phyloP scores from a whole-genome alignment of 2,329 filamentous ascomycete species.

The Rutstroemia sp. region DNA sequence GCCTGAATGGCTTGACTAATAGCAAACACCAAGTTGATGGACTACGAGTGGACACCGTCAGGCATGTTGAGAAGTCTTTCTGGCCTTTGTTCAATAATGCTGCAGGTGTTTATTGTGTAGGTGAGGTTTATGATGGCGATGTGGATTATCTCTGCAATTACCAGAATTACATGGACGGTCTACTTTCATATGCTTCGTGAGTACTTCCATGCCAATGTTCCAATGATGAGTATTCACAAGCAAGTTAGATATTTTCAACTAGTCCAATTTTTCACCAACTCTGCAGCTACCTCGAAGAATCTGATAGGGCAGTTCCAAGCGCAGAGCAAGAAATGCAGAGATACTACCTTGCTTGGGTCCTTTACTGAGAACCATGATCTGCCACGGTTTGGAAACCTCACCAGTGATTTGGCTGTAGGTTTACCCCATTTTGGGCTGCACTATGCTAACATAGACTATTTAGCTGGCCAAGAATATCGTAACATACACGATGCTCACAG shows the following conservation, averaged over 20 bases:
- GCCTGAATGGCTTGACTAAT: not conserved
- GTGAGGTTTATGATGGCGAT: slow-evolving; percentile 52
- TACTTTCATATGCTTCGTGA: slow-evolving; percentile 33
- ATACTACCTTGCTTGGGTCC: slow-evolving; percentile 31
- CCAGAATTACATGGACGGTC: slow-evolving; percentile 44
- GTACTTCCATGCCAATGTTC: not conserved
- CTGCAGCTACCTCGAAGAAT: slow-evolving; percentile 6
- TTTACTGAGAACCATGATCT: slow-evolving; percentile 38
- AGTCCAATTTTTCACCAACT: slow-evolving; percentile 14
- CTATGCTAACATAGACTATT: not conserved
- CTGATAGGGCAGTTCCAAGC: slow-evolving; percentile 9
- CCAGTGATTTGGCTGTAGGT: slow-evolving; percentile 12
- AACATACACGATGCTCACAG: slow-evolving; percentile 39
- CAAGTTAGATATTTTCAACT: not conserved
- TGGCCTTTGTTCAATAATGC: slow-evolving; percentile 44
- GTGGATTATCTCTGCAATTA: slow-evolving; percentile 48
- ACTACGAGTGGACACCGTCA: slow-evolving; percentile 41
- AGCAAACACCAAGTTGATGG: slow-evolving; percentile 34
- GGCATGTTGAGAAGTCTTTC: slow-evolving; percentile 43
- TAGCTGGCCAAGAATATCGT: slow-evolving; percentile 37
- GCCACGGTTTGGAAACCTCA: slow-evolving; percentile 31
- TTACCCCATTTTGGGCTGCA: not conserved
- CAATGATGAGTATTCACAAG: not conserved
- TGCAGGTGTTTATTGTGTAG: slow-evolving; percentile 51
- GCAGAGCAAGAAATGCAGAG: slow-evolving; percentile 19